phyloP scores from a whole-genome alignment of 1,284 basidiomycete species.

The Wallemia mellicola region DNA sequence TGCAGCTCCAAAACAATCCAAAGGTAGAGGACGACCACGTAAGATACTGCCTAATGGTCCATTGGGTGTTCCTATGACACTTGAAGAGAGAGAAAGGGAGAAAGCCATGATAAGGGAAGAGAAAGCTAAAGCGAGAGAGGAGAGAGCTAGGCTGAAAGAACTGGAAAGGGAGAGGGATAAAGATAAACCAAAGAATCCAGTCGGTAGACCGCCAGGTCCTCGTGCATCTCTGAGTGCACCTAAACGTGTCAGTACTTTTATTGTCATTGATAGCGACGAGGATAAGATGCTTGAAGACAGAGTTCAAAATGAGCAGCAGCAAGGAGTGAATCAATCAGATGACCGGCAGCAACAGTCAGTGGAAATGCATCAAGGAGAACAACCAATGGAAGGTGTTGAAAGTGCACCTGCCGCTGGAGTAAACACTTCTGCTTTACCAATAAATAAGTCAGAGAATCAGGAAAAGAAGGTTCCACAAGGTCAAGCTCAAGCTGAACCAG shows the following conservation, averaged over 20 bases:
- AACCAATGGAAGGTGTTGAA: neutral
- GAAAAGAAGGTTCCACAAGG: constrained; percentile 10
- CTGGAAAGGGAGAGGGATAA: too few relatives aligned
- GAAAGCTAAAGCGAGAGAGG: too few relatives aligned
- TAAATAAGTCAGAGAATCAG: constrained; percentile 2
- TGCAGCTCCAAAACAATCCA: neutral
- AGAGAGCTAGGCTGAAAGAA: too few relatives aligned
- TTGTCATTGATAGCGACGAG: neutral
- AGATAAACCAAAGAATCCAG: neutral
- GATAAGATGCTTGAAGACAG: neutral
- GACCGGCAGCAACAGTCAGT: neutral
- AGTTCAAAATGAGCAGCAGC: neutral
- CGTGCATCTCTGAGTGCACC: neutral
- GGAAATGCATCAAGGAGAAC: neutral
- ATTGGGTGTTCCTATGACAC: neutral
- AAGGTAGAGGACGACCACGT: neutral
- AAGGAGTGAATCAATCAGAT: too few relatives aligned
- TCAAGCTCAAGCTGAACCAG: constrained; percentile 8
- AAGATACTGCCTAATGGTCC: neutral
- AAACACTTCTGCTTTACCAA: neutral
- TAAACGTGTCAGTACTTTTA: neutral
- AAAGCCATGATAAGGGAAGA: too few relatives aligned
- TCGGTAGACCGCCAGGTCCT: neutral
- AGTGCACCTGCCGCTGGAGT: constrained; percentile 2
- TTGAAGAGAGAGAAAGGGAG: too few relatives aligned